These are phyloP conservation scores for Globisporangium cederbergense DNA, from an alignment of 352 stramenopile genomes.

Conservation along the genomic window DNA sequence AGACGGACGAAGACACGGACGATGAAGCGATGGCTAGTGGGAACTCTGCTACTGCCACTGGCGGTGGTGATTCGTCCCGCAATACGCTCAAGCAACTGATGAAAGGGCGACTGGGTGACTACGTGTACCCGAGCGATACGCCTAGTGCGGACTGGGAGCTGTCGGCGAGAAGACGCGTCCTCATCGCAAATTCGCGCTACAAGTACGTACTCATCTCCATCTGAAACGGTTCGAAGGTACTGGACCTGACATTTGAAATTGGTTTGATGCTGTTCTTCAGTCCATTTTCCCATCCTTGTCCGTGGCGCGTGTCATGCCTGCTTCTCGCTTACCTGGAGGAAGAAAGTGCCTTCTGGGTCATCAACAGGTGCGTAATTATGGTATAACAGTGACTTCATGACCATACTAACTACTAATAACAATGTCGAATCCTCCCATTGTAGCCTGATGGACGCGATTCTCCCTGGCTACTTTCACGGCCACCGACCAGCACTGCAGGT, in stretches of 20 bases:
- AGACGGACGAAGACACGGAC: constrained; percentile 28
- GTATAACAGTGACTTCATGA: neutral
- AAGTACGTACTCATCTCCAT: constrained; percentile 39
- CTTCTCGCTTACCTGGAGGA: constrained; percentile 77
- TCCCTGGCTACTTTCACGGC: constrained; percentile 78
- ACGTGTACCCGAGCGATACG: constrained; percentile 68
- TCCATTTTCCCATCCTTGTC: constrained; percentile 67
- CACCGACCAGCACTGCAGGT: constrained; percentile 69
- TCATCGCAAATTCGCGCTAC: constrained; percentile 68
- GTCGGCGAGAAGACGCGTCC: constrained; percentile 45
- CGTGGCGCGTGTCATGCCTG: constrained; percentile 64
- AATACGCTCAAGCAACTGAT: constrained; percentile 60
- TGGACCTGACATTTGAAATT: too few relatives aligned
- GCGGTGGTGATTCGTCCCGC: constrained; percentile 7
- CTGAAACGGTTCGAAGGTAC: neutral
- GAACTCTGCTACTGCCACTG: neutral
- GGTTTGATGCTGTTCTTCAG: constrained; percentile 18
- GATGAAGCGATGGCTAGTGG: constrained; percentile 16
- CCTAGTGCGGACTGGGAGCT: constrained; percentile 54
- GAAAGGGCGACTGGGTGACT: constrained; percentile 55
- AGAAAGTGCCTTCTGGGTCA: constrained; percentile 78
- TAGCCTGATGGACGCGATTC: constrained; percentile 61
- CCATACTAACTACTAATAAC: neutral
- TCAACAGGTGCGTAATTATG: constrained; percentile 53
- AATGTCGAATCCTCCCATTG: neutral